A percentile compares a stretch with the other conserved stretches of the same genome.
phyloP scores from a whole-genome alignment of 805 yeast species.

The Yarrowia deformans region DNA sequence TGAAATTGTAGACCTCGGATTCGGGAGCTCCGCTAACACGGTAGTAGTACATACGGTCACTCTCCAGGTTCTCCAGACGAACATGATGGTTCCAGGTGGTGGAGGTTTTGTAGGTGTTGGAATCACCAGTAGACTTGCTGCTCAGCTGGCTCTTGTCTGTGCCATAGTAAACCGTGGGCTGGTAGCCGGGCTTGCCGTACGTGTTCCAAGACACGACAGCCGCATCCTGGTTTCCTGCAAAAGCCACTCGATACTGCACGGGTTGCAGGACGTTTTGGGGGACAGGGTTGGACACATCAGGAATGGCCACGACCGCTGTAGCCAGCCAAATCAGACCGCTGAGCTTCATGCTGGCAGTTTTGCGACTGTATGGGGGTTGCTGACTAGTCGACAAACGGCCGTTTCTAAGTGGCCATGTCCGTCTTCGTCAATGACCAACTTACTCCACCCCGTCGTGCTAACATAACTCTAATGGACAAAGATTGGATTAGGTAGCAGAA shows the following conservation, averaged over 20 bases:
- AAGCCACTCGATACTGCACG: slow-evolving; percentile 35
- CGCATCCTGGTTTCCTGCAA: slow-evolving; percentile 15
- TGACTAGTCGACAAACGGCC: slow-evolving; percentile 13
- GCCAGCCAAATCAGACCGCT: neutral
- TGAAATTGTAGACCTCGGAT: slow-evolving; percentile 36
- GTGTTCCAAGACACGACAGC: slow-evolving; percentile 46
- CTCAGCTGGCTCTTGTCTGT: slow-evolving; percentile 37
- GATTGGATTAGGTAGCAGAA: neutral
- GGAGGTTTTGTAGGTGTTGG: slow-evolving; percentile 45
- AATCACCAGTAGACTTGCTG: slow-evolving; percentile 38
- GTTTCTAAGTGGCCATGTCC: neutral
- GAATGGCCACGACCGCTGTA: slow-evolving; percentile 15
- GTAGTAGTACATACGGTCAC: slow-evolving; percentile 47
- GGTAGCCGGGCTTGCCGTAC: slow-evolving; percentile 40
- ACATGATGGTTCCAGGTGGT: slow-evolving; percentile 47
- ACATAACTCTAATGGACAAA: slow-evolving; percentile 1
- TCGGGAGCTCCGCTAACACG: slow-evolving; percentile 43
- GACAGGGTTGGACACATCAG: slow-evolving; percentile 15
- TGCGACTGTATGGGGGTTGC: neutral
- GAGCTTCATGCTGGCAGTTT: slow-evolving; percentile 1
- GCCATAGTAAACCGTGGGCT: slow-evolving; percentile 47
- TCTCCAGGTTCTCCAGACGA: slow-evolving; percentile 43
- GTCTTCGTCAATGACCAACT: neutral
- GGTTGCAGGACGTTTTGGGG: slow-evolving; percentile 30
- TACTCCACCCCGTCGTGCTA: slow-evolving; percentile 12